Conservation (phyloP, 78 protist genomes). For the Isochrysis galbana region DNA sequence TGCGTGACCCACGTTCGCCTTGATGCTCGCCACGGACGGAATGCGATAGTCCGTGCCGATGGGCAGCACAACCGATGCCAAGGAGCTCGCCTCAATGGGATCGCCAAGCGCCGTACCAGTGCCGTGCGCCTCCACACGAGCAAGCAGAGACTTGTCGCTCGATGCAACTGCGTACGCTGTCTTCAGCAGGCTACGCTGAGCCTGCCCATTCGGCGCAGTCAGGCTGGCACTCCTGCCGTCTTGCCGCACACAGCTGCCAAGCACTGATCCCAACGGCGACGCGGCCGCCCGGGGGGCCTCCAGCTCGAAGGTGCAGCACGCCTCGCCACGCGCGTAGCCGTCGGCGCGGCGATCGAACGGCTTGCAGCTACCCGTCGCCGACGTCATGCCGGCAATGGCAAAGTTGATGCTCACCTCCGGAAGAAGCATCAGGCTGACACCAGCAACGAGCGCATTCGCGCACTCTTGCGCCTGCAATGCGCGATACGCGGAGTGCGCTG, state of each 20-base stretch:
- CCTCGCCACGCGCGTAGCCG: slow-evolving; percentile 79
- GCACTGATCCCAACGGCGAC: not conserved
- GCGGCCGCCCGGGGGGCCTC: not conserved
- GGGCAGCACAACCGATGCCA: not conserved
- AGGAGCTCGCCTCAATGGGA: slow-evolving; percentile 42
- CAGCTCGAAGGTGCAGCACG: not conserved
- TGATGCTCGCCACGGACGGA: slow-evolving; percentile 68
- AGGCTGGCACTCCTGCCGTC: not conserved
- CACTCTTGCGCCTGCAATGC: slow-evolving; percentile 60
- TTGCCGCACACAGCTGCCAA: not conserved
- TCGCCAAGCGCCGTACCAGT: slow-evolving; percentile 70
- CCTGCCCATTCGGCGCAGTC: not conserved
- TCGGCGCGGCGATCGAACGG: slow-evolving; percentile 72
- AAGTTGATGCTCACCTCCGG: slow-evolving; percentile 40
- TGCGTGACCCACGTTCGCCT: slow-evolving; percentile 73
- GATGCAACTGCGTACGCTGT: not conserved
- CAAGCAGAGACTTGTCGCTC: slow-evolving; percentile 43
- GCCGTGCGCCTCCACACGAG: not conserved
- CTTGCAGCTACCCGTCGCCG: slow-evolving; percentile 60
- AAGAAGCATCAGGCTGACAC: slow-evolving; percentile 62
- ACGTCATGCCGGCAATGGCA: slow-evolving; percentile 50
- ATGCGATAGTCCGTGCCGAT: not conserved
- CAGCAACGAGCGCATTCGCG: slow-evolving; percentile 67
- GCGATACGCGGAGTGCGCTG: slow-evolving; percentile 57
- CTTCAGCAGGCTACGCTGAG: not conserved